Conservation (phyloP, 1,284 basidiomycete species). For the Ceratorhiza oryzae-sativae region DNA sequence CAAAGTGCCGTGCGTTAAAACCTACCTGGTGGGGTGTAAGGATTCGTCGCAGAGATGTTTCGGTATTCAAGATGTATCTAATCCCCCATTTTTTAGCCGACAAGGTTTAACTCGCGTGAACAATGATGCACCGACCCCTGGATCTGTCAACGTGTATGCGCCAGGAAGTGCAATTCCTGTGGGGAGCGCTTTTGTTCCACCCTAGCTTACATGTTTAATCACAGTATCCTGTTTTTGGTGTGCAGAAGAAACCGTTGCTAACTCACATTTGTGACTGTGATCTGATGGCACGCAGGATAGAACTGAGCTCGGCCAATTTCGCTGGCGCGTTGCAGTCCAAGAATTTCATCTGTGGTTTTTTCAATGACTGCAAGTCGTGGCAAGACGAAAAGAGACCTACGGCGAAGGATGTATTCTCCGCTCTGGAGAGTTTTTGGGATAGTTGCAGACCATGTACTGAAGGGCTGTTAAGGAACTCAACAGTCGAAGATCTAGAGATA, state of each 20-base stretch:
- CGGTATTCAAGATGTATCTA: conserved; percentile 16
- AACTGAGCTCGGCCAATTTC: conserved; percentile 16
- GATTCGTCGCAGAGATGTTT: conserved; percentile 13
- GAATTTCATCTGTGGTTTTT: conserved; percentile 4
- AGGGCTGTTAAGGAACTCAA: too few species aligned
- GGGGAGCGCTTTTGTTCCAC: conserved; percentile 10
- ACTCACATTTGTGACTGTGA: conserved; percentile 23
- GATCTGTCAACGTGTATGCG: conserved; percentile 16
- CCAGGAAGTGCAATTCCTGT: conserved; percentile 20
- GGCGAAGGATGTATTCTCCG: conserved; percentile 29
- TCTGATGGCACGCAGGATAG: conserved; percentile 23
- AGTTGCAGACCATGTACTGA: conserved; percentile 20
- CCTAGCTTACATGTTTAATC: not conserved
- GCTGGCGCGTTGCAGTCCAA: conserved; percentile 13
- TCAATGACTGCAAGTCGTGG: not conserved
- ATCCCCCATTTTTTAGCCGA: not conserved
- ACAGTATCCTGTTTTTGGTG: too few species aligned
- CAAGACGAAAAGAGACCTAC: not conserved
- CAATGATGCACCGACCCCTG: not conserved
- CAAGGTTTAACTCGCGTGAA: too few species aligned
- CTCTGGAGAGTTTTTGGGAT: conserved; percentile 20
- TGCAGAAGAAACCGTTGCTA: not conserved
- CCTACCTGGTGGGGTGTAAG: conserved; percentile 23
- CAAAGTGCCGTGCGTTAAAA: too few species aligned
- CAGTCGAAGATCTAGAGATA: too few species aligned